phyloP scores from a whole-genome alignment of 2,329 filamentous ascomycete species.

The Polytolypa hystricis region DNA sequence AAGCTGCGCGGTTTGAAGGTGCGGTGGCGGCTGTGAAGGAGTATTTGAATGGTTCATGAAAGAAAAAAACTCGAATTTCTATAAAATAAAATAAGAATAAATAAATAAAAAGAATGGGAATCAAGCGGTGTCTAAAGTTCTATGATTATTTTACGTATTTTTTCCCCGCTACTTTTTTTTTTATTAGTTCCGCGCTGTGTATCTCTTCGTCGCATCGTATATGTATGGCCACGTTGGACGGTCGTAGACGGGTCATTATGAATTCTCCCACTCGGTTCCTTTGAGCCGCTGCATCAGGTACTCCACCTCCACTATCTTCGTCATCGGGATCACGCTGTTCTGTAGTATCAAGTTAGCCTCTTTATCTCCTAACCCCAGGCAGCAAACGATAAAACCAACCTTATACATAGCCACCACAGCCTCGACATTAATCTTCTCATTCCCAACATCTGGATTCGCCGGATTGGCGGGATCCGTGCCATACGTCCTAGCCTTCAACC shows the following conservation, averaged over 20 bases:
- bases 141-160: background rate
- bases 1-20: constrained; percentile 61
- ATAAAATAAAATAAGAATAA: no score
- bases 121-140: constrained; percentile 5
- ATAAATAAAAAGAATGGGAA: no score
- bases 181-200: background rate
- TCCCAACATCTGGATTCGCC: constrained; percentile 23
- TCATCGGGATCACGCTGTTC: constrained; percentile 84
- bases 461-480: constrained; percentile 70
- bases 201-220: constrained; percentile 1
- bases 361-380: background rate
- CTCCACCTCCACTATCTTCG: constrained; percentile 97
- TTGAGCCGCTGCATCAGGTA: constrained; percentile 88
- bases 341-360: constrained; percentile 12
- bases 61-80: no score
- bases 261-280: constrained; percentile 37
- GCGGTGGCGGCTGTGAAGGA: constrained; percentile 67
- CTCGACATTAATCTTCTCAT: constrained; percentile 75
- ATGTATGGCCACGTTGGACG: constrained; percentile 6
- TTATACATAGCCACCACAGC: constrained; percentile 83
- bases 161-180: background rate
- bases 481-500: constrained; percentile 85
- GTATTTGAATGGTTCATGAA: constrained; percentile 51
- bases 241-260: no score
- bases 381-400: constrained; percentile 22